Base-by-base conservation (phyloP, 805 yeast species). In the Candida coquimbonensis region DNA sequence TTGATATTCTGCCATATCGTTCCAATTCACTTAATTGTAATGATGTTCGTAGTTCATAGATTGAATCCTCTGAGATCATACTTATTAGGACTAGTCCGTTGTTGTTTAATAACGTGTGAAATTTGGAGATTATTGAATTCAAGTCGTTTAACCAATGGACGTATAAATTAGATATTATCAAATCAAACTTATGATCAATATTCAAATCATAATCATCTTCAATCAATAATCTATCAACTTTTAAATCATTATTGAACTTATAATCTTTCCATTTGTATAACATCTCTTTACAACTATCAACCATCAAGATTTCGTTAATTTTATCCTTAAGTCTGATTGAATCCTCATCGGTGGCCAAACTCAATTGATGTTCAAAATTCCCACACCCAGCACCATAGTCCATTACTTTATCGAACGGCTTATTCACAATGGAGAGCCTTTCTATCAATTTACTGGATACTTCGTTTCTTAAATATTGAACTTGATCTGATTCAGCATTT, bases 91-190 rank as follows among this genome's bases (percentile, higher is more conserved):
- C 84, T 57, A 89, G 69, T 2, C 95, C 91, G 61, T 87, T 95
- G 2, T 91, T 91, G 49, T 77, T 77, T 34, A 87, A 67, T 25
- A 84, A 71, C 6, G 65, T 57, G 57, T 80, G 77, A 53, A 87
- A 72, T 48, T 68, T 0, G 95, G 95, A n/a, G 14, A 29, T 29
- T 11, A 29, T 29, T 3, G 13, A 29, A 29, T 29, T 29, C 13
- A 87, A 70, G 54, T 87, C 90, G 56, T 87, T 87, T 48, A 85
- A 79, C 96, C 96, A 87, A 62, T 87, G 95, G 59, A 87, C 59
- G 21, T 86, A 74, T 52, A 86, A 62, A 59, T 84, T 86, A 3
- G 89, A 81, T 3, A 87, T 61, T 3, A 87, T 84, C 4, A 88
- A 84, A 60, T 86, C 90, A 56, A 74, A 83, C 12, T 2, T 29